A percentile compares a stretch with the other conserved stretches of the same genome.
Evolutionary conservation across 331 rosid genomes (phyloP).

Genomic region (Malus hybrid): DNA sequence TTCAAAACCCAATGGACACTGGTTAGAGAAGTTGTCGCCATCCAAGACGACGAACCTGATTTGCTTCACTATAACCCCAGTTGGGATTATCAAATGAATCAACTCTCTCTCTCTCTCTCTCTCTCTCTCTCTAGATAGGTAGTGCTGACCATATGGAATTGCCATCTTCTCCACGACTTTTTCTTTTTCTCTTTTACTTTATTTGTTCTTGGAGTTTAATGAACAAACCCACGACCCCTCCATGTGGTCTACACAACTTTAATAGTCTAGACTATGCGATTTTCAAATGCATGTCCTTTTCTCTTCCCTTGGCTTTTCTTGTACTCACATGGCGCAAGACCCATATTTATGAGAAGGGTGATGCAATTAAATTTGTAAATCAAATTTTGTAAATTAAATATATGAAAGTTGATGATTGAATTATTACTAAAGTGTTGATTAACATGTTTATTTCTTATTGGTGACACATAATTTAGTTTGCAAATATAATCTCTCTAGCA

Average conservation of each 20-base stretch:
- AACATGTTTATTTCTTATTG: too few relatives aligned
- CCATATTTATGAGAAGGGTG: too few relatives aligned
- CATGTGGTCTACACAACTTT: slow-evolving; percentile 48
- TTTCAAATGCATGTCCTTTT: slow-evolving; percentile 45
- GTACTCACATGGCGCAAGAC: slow-evolving; percentile 39
- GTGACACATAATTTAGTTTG: too few relatives aligned
- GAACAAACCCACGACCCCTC: slow-evolving; percentile 72
- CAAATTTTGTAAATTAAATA: too few relatives aligned
- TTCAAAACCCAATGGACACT: not conserved
- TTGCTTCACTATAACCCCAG: not conserved
- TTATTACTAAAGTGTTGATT: too few relatives aligned
- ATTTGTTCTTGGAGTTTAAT: slow-evolving; percentile 44
- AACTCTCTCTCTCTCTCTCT: not conserved
- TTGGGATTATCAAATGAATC: slow-evolving; percentile 1
- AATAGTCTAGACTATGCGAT: not conserved
- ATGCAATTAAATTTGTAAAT: too few relatives aligned
- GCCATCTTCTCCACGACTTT: slow-evolving; percentile 25
- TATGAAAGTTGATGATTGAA: too few relatives aligned
- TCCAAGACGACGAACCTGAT: slow-evolving; percentile 34
- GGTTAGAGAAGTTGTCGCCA: slow-evolving; percentile 16
- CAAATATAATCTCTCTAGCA: too few relatives aligned
- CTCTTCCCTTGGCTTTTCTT: slow-evolving; percentile 37
- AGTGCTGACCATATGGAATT: slow-evolving; percentile 50
- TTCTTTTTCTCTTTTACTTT: slow-evolving; percentile 16
- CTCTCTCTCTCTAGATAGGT: too few relatives aligned